A percentile compares a stretch with the other conserved stretches of the same genome.
Conservation (phyloP, 306 rosid genomes). For the Begonia masoniana region DNA sequence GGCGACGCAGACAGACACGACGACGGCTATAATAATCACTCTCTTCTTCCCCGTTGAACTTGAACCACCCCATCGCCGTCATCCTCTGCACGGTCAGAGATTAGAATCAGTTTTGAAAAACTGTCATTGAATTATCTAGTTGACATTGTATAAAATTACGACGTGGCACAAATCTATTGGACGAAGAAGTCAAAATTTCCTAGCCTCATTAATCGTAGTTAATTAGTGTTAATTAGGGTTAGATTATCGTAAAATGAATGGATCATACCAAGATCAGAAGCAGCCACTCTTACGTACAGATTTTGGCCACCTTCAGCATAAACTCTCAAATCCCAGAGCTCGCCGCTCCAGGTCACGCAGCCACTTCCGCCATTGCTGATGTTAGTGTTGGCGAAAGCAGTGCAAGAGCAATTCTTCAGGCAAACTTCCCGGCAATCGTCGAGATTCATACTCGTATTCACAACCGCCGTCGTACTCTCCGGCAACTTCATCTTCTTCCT, state of each 20-base stretch:
- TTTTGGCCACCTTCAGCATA: slow-evolving; percentile 7
- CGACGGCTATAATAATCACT: too few relatives aligned
- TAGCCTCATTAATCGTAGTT: too few relatives aligned
- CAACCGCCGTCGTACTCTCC: not conserved
- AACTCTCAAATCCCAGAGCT: slow-evolving; percentile 11
- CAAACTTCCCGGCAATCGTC: slow-evolving; percentile 32
- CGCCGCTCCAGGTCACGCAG: slow-evolving; percentile 28
- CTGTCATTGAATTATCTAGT: too few relatives aligned
- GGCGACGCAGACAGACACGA: not conserved
- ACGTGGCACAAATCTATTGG: too few relatives aligned
- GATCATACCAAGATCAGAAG: slow-evolving; percentile 13
- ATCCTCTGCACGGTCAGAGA: too few relatives aligned
- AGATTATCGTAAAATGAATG: not conserved
- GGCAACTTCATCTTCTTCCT: slow-evolving; percentile 14
- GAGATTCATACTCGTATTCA: slow-evolving; percentile 22
- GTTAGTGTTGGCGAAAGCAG: slow-evolving; percentile 33
- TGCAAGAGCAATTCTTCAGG: slow-evolving; percentile 43
- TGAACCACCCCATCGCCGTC: too few relatives aligned
- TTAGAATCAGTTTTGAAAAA: too few relatives aligned
- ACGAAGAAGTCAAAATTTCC: too few relatives aligned
- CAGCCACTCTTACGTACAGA: slow-evolving; percentile 5
- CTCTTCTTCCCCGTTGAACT: too few relatives aligned
- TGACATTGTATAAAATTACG: too few relatives aligned
- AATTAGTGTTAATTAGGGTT: too few relatives aligned
- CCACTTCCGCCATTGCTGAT: slow-evolving; percentile 41